Conservation (phyloP, 2,329 filamentous ascomycete genomes). For the Chrysosporium queenslandicum region DNA sequence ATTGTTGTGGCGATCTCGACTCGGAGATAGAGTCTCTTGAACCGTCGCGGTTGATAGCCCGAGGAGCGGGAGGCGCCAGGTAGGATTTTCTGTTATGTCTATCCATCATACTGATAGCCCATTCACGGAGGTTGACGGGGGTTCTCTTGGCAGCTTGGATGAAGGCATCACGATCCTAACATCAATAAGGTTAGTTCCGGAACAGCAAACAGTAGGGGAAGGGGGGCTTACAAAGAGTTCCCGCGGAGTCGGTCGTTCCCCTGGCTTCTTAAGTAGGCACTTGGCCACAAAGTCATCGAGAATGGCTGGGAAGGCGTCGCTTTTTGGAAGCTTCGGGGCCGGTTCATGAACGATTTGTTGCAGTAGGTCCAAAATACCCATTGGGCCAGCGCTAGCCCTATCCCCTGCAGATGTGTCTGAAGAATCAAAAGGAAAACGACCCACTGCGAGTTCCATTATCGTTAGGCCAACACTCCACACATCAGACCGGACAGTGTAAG, state of each 20-base stretch:
- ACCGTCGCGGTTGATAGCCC: conserved; percentile 56
- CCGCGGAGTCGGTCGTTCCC: conserved; percentile 79
- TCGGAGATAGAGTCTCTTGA: conserved; percentile 44
- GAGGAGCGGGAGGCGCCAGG: conserved; percentile 69
- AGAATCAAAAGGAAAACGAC: conserved; percentile 85
- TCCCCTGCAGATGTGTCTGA: conserved; percentile 67
- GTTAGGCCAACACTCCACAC: conserved; percentile 96
- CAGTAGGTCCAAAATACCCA: conserved; percentile 87
- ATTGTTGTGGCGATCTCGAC: conserved; percentile 21
- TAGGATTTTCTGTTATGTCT: conserved; percentile 93
- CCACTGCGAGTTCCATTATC: conserved; percentile 95
- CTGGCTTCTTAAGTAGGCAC: conserved; percentile 81
- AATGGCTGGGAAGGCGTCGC: conserved; percentile 90
- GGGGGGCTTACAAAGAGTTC: conserved; percentile 67
- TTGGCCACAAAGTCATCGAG: conserved; percentile 96
- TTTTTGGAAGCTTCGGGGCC: conserved; percentile 86
- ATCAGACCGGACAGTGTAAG: conserved; percentile 95
- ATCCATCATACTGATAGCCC: conserved; percentile 91
- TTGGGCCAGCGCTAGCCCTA: conserved; percentile 59
- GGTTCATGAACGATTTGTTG: conserved; percentile 98
- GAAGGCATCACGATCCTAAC: conserved; percentile 80
- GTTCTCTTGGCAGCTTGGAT: conserved; percentile 94
- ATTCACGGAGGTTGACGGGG: conserved; percentile 83
- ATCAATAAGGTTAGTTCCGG: background rate
- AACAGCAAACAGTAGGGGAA: background rate